These are phyloP conservation scores for Pseudogymnoascus sp. DNA, from an alignment of 2,329 filamentous ascomycete genomes.

Conservation along the genomic window DNA sequence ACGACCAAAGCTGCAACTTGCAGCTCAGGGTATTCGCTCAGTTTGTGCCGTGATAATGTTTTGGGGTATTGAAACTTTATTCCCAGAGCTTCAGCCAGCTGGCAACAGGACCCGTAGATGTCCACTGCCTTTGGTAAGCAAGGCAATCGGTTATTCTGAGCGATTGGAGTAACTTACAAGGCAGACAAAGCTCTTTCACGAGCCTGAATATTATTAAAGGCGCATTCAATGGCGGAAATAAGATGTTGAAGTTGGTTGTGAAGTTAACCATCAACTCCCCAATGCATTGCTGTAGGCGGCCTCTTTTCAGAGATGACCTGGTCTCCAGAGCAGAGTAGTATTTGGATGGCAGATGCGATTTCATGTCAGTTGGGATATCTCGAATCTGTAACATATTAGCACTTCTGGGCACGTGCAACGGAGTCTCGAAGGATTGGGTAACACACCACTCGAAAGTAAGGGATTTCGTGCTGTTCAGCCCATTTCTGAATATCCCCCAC, in stretches of 20 bases:
- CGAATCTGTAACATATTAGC: conserved; percentile 36
- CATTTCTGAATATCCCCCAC: conserved; percentile 65
- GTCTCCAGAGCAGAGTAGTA: conserved; percentile 54
- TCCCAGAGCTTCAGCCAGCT: conserved; percentile 34
- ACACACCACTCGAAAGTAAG: conserved; percentile 61
- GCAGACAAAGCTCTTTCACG: conserved; percentile 64
- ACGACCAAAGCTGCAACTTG: conserved; percentile 63
- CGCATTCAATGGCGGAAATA: conserved; percentile 65
- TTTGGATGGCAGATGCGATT: conserved; percentile 51
- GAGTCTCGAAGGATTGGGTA: not conserved
- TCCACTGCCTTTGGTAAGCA: conserved; percentile 45
- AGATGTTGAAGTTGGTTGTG: conserved; percentile 57
- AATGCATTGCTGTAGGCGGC: conserved; percentile 57
- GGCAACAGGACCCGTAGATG: conserved; percentile 50
- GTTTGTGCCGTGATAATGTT: conserved; percentile 21
- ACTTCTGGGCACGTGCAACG: not conserved
- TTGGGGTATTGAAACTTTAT: conserved; percentile 51
- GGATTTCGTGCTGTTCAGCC: conserved; percentile 58
- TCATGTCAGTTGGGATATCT: conserved; percentile 55
- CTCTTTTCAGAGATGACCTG: conserved; percentile 36
- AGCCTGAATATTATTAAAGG: conserved; percentile 61
- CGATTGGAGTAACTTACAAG: conserved; percentile 42
- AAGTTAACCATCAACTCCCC: conserved; percentile 57
- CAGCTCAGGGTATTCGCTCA: conserved; percentile 56
- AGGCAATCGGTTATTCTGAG: not conserved